phyloP scores from a whole-genome alignment of 2,329 filamentous ascomycete genomes.

The Xylaria hypoxylon region DNA sequence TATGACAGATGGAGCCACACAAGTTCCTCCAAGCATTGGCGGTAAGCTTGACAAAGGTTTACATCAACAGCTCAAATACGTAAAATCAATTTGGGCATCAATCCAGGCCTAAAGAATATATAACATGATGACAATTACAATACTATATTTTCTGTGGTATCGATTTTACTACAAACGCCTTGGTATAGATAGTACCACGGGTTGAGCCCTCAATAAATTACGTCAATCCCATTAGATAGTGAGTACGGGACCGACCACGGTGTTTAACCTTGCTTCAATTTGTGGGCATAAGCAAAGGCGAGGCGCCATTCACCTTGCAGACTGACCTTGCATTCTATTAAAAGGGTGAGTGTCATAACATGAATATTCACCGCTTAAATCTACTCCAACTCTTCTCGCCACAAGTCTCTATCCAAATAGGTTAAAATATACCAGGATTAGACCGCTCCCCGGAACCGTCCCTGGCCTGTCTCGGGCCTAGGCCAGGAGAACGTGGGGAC shows the following conservation, averaged over 20 bases:
- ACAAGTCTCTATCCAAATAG: slow-evolving; percentile 5
- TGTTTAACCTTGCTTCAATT: slow-evolving; percentile 11
- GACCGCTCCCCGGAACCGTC: slow-evolving; percentile 19
- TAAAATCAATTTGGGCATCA: slow-evolving; percentile 1
- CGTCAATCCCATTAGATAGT: neutral
- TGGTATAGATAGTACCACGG: neutral
- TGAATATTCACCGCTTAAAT: slow-evolving; percentile 31
- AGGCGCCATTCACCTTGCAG: slow-evolving; percentile 5
- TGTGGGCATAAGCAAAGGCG: neutral
- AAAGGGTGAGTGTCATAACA: neutral
- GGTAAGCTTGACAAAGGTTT: slow-evolving; percentile 17
- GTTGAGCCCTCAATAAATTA: neutral
- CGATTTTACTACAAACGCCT: neutral
- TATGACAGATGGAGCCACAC: neutral
- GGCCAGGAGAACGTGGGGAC: slow-evolving; percentile 27
- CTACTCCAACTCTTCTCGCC: slow-evolving; percentile 13
- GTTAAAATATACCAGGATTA: slow-evolving; percentile 22
- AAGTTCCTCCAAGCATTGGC: slow-evolving; percentile 13
- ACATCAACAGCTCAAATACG: slow-evolving; percentile 11
- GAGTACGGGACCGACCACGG: neutral
- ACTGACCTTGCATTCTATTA: slow-evolving; percentile 3
- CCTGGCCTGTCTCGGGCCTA: slow-evolving; percentile 16
- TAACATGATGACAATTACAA: slow-evolving; percentile 6
- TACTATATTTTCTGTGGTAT: neutral
- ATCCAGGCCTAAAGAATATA: slow-evolving; percentile 8